phyloP scores from a whole-genome alignment of 2,329 filamentous ascomycete genomes.

The Cyphellophora europaea region DNA sequence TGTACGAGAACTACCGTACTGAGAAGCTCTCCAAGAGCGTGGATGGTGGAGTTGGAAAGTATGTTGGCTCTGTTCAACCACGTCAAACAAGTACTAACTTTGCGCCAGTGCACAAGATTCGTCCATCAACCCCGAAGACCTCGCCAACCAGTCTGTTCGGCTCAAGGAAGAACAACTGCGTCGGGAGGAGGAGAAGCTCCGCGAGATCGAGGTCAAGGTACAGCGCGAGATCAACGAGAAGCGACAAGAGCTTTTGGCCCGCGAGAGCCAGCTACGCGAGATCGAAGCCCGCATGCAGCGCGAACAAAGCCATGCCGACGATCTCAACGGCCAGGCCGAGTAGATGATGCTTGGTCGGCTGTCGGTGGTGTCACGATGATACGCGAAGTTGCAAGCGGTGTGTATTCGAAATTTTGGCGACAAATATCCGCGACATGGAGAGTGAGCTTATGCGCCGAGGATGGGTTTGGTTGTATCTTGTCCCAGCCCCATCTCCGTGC shows the following conservation, averaged over 20 bases:
- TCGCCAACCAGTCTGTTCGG: conserved; percentile 92
- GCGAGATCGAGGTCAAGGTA: conserved; percentile 98
- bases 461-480: no score
- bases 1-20: conserved; percentile 99
- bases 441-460: no score
- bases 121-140: conserved; percentile 95
- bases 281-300: conserved; percentile 96
- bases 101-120: conserved; percentile 48
- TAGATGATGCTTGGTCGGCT: no score
- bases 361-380: no score
- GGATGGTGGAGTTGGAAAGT: conserved; percentile 79
- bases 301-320: conserved; percentile 50
- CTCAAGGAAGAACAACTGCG: conserved; percentile 99
- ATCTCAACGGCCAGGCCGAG: conserved; percentile 22
- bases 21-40: conserved; percentile 99
- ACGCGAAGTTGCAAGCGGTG: no score
- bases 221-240: conserved; percentile 99
- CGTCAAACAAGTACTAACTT: conserved; percentile 15
- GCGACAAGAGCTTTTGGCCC: conserved; percentile 92
- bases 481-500: no score
- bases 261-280: conserved; percentile 96
- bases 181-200: conserved; percentile 98
- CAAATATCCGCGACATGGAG: no score
- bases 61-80: conserved; percentile 39
- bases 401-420: no score